These are phyloP conservation scores for Musa beccarii DNA, from an alignment of 176 grass and related monocot species.

Conservation along the genomic window DNA sequence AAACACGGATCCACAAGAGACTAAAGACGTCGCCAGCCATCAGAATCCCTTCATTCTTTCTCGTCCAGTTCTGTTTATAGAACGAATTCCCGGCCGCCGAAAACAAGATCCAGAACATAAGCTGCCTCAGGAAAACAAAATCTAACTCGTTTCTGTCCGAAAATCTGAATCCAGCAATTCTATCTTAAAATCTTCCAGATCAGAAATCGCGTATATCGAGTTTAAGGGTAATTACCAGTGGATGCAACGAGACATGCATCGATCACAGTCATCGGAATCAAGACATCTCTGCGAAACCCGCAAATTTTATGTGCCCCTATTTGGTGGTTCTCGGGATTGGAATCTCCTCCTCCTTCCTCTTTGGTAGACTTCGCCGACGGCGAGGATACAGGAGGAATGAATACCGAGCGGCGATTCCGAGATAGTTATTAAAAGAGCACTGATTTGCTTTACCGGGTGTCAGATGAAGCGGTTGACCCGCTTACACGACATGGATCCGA, in stretches of 20 bases:
- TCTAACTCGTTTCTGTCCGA: neutral
- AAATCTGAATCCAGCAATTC: neutral
- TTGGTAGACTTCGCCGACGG: neutral
- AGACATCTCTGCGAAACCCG: neutral
- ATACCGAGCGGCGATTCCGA: neutral
- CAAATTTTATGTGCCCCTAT: neutral
- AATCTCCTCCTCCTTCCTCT: neutral
- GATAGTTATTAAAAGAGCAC: too few relatives aligned
- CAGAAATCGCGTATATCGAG: neutral
- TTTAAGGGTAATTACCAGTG: neutral
- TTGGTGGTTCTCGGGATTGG: neutral
- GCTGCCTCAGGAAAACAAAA: neutral
- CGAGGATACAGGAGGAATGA: neutral
- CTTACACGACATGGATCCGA: neutral
- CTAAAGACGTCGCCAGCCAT: neutral
- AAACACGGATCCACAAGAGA: neutral
- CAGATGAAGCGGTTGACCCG: neutral
- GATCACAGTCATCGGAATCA: neutral
- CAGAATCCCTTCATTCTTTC: neutral
- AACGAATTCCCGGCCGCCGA: neutral
- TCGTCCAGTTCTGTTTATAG: neutral
- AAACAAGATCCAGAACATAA: slow-evolving; percentile 6
- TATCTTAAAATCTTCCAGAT: neutral
- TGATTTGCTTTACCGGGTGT: neutral
- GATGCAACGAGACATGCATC: neutral